A percentile compares a stretch with the other conserved stretches of the same genome.
Evolutionary conservation across 768 basidiomycete genomes (phyloP).

Genomic region (Phaeotremella skinneri): DNA sequence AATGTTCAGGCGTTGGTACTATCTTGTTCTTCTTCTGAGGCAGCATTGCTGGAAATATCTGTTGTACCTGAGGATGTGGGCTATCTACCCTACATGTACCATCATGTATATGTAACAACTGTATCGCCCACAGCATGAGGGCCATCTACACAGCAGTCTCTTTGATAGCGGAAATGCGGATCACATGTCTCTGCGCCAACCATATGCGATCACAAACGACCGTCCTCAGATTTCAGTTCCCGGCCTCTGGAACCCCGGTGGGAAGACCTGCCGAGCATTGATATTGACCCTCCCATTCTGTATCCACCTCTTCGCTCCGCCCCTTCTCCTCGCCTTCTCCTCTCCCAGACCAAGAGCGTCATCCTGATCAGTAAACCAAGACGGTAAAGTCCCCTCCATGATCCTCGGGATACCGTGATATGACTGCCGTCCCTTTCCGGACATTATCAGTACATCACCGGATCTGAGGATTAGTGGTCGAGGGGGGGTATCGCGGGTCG

Average conservation of each 20-base stretch:
- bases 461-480: conserved; percentile 80
- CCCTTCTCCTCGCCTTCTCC: conserved; percentile 13
- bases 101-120: too few species aligned
- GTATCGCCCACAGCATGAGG: too few species aligned
- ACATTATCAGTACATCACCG: conserved; percentile 91
- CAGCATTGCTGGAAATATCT: background rate
- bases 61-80: too few species aligned
- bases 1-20: background rate
- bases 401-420: conserved; percentile 94
- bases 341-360: conserved; percentile 42
- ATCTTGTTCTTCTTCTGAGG: background rate
- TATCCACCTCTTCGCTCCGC: conserved; percentile 42
- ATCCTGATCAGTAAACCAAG: conserved; percentile 27
- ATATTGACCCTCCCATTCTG: conserved; percentile 67
- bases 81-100: too few species aligned
- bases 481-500: conserved; percentile 72
- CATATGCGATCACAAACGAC: conserved; percentile 1
- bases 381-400: conserved; percentile 73
- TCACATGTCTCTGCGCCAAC: background rate
- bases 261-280: conserved; percentile 72
- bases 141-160: background rate
- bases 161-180: background rate
- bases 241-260: conserved; percentile 34
- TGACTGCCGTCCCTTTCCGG: conserved; percentile 78
- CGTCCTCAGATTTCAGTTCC: background rate